phyloP scores from a whole-genome alignment of 2,329 filamentous ascomycete species.

The Epichloe gansuensis region DNA sequence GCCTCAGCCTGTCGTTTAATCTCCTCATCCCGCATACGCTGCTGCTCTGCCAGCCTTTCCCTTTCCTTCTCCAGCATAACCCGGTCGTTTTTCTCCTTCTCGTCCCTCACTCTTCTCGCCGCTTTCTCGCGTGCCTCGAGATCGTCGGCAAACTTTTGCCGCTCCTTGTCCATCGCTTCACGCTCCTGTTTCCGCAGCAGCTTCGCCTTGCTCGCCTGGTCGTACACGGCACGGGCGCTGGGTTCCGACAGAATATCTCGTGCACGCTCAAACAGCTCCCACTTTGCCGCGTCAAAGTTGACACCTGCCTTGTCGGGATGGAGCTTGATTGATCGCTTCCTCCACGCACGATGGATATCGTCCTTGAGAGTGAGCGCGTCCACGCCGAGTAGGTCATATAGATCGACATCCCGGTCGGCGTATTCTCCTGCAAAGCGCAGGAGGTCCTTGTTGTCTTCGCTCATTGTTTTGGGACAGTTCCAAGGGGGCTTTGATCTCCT shows the following conservation, averaged over 20 bases:
- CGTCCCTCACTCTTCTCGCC: constrained; percentile 45
- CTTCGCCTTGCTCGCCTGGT: constrained; percentile 59
- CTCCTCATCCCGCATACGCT: constrained; percentile 26
- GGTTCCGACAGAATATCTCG: constrained; percentile 68
- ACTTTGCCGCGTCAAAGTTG: constrained; percentile 64
- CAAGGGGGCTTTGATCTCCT: too few species aligned
- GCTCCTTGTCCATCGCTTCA: constrained; percentile 58
- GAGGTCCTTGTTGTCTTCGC: constrained; percentile 33
- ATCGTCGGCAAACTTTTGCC: constrained; percentile 72
- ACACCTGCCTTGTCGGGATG: constrained; percentile 84
- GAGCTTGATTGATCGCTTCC: constrained; percentile 74
- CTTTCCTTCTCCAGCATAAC: constrained; percentile 26
- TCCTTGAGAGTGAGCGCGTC: constrained; percentile 49
- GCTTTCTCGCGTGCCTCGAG: constrained; percentile 66
- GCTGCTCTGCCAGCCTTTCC: constrained; percentile 23
- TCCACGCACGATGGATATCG: constrained; percentile 75
- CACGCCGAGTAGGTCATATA: constrained; percentile 65
- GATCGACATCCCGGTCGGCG: constrained; percentile 52
- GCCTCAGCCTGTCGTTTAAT: constrained; percentile 21
- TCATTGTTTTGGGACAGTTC: constrained; percentile 13
- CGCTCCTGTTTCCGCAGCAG: constrained; percentile 57
- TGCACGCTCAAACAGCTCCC: constrained; percentile 76
- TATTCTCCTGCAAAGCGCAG: constrained; percentile 43
- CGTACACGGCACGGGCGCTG: constrained; percentile 62
- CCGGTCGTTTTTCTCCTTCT: constrained; percentile 23